Base-by-base conservation (phyloP, 768 basidiomycete genomes). In the Mycena albidolilacea region DNA sequence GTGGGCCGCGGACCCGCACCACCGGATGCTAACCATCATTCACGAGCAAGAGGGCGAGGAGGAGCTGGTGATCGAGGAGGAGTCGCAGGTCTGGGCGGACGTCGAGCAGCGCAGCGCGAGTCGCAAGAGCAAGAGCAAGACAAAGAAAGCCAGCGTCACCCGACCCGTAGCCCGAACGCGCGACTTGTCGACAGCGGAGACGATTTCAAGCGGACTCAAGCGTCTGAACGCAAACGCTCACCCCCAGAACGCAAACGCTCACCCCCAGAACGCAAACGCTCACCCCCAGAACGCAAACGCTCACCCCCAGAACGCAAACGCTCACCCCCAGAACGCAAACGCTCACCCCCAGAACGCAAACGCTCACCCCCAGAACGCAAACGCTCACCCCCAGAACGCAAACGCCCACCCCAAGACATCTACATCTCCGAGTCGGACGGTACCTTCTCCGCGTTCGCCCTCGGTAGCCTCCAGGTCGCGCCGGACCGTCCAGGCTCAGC, bases 131-230 rank as follows among this genome's bases (percentile, higher is more conserved):
- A 58, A 21, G 37, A 58, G 12, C 35, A 58, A 21, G 37, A 58
- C 15, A 21, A 48, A 30, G 14, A 52, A 48, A 59, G 57, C 48
- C n/a, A 41, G n/a, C 14, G 23, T 14, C 37, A 39, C 30, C 12
- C 61, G 63, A 23, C 52, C 52, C n/a, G 21, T 30, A 30, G 12
- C n/a, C 41, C 38, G 55, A 43, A 14, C 39, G 5, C 74, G 74
- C 59, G 74, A 75, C 54, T 30, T 75, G 37, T 75, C 74, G 63
- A 52, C 67, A 15, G 43, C 62, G 9, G 46, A 37, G 12, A 75
- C 74, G 59, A 61, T 72, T 50, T 75, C 74, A 38, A 75, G 74
- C 60, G 63, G 43, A 44, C 71, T 75, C 61, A 75, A 75, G 68
- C 73, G 73, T n/a, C 54, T 55, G 38, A 59, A 59, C 19, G 15